phyloP scores from a whole-genome alignment of 805 yeast genomes.

The Kluyveromyces lactis region DNA sequence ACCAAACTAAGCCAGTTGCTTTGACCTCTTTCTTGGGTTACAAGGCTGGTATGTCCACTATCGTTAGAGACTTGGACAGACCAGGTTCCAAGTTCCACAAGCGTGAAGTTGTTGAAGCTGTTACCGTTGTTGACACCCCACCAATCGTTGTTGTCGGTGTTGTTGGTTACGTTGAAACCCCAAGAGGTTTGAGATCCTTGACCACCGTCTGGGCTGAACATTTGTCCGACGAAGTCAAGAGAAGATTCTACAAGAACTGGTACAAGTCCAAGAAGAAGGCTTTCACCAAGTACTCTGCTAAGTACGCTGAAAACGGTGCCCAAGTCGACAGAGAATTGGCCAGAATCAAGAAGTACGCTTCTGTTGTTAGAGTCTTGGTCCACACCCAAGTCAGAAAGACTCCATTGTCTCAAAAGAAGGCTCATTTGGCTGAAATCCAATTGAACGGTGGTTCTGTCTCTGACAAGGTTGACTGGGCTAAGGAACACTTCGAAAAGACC shows the following conservation, averaged over 20 bases:
- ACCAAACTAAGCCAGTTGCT: slow-evolving; percentile 94
- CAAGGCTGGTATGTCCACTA: slow-evolving; percentile 99
- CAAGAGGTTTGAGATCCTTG: slow-evolving; percentile 99
- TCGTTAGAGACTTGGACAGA: slow-evolving; percentile 99
- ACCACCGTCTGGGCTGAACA: slow-evolving; percentile 99
- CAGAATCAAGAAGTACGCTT: slow-evolving; percentile 96
- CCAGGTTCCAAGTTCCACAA: slow-evolving; percentile 99
- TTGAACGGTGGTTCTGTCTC: slow-evolving; percentile 97
- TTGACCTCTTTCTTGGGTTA: slow-evolving; percentile 99
- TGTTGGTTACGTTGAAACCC: slow-evolving; percentile 99
- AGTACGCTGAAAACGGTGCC: slow-evolving; percentile 88
- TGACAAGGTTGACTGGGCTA: slow-evolving; percentile 98
- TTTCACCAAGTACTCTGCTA: slow-evolving; percentile 98
- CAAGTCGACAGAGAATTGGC: slow-evolving; percentile 93
- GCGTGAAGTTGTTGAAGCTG: slow-evolving; percentile 99
- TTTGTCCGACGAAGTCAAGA: slow-evolving; percentile 96
- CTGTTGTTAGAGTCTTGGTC: slow-evolving; percentile 97
- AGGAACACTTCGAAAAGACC: slow-evolving; percentile 98
- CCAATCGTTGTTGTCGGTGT: slow-evolving; percentile 99
- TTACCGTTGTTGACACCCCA: slow-evolving; percentile 98
- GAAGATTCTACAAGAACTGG: slow-evolving; percentile 99
- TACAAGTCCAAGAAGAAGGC: slow-evolving; percentile 99
- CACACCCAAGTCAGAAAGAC: slow-evolving; percentile 99
- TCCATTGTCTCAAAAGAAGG: slow-evolving; percentile 98
- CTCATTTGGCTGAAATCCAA: slow-evolving; percentile 99